Conservation (phyloP, 148 eudicot species). For the Chenopodium album region DNA sequence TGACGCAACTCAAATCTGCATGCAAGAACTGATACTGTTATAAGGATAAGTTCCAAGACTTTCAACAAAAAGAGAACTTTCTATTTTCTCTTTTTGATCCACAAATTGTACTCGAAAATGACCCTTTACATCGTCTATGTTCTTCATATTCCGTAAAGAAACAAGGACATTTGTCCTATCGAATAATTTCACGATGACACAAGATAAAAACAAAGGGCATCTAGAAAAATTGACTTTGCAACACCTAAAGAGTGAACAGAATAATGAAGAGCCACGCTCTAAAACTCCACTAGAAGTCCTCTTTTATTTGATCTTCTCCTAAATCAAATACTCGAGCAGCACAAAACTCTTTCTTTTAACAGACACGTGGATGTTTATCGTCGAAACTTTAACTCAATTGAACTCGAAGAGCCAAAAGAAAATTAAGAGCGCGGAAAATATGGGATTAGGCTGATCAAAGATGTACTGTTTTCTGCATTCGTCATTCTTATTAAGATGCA, state of each 20-base stretch:
- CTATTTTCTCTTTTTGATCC: constrained; percentile 14
- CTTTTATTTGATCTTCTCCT: constrained; percentile 12
- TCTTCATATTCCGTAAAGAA: constrained; percentile 17
- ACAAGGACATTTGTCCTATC: constrained; percentile 19
- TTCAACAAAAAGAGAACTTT: constrained; percentile 1
- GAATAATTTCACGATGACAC: not conserved
- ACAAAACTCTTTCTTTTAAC: not conserved
- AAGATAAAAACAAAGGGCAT: constrained; percentile 9
- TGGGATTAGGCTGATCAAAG: constrained; percentile 6
- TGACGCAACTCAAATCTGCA: not conserved
- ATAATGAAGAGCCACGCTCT: constrained; percentile 11
- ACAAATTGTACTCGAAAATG: constrained; percentile 12
- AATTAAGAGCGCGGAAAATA: constrained; percentile 7
- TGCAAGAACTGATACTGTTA: constrained; percentile 5
- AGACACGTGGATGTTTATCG: not conserved
- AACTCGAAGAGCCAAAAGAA: constrained; percentile 31
- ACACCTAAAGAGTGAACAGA: constrained; percentile 21
- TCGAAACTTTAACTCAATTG: constrained; percentile 17
- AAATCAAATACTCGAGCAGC: constrained; percentile 18
- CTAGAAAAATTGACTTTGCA: not conserved
- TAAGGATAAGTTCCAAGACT: constrained; percentile 21
- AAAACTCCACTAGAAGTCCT: constrained; percentile 6
- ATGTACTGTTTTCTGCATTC: constrained; percentile 11
- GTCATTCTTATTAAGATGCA: constrained; percentile 23
- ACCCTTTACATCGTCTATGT: constrained; percentile 19